phyloP scores from a whole-genome alignment of 2,329 filamentous ascomycete genomes.

The Fusarium oxysporum region DNA sequence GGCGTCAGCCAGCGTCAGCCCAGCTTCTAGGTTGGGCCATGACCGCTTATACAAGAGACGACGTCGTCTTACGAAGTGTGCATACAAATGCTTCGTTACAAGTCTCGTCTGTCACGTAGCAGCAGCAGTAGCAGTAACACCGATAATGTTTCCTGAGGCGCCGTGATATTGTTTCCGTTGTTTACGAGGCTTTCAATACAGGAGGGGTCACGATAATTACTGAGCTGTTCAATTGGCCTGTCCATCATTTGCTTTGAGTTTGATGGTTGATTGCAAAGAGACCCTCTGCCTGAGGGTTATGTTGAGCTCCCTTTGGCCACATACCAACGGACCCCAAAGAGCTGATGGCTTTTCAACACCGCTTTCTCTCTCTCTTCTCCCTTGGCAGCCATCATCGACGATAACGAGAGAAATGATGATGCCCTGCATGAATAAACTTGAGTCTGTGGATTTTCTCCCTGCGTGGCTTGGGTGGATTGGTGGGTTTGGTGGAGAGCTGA shows the following conservation, averaged over 20 bases:
- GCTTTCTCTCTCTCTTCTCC: not conserved
- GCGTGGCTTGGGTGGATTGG: conserved; percentile 32
- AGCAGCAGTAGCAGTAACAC: not conserved
- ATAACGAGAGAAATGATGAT: conserved; percentile 17
- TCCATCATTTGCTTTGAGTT: not conserved
- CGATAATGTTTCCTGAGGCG: not conserved
- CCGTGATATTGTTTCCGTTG: not conserved
- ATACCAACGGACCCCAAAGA: conserved; percentile 19
- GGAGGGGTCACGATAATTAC: not conserved
- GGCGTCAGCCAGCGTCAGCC: conserved; percentile 29
- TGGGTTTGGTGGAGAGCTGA: conserved; percentile 16
- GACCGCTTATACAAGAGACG: conserved; percentile 23
- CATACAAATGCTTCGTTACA: conserved; percentile 4
- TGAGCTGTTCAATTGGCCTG: not conserved
- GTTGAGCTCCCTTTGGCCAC: conserved; percentile 5
- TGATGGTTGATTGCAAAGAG: conserved; percentile 1
- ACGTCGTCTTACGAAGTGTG: conserved; percentile 27
- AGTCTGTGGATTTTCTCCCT: conserved; percentile 23
- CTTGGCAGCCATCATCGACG: conserved; percentile 17
- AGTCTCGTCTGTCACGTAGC: not conserved
- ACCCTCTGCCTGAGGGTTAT: not conserved
- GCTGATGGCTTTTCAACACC: not conserved
- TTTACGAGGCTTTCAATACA: conserved; percentile 1
- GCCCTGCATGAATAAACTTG: conserved; percentile 31
- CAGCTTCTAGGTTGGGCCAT: conserved; percentile 10